Conservation (phyloP, 2,329 filamentous ascomycete genomes). For the Mariannaea elegans region DNA sequence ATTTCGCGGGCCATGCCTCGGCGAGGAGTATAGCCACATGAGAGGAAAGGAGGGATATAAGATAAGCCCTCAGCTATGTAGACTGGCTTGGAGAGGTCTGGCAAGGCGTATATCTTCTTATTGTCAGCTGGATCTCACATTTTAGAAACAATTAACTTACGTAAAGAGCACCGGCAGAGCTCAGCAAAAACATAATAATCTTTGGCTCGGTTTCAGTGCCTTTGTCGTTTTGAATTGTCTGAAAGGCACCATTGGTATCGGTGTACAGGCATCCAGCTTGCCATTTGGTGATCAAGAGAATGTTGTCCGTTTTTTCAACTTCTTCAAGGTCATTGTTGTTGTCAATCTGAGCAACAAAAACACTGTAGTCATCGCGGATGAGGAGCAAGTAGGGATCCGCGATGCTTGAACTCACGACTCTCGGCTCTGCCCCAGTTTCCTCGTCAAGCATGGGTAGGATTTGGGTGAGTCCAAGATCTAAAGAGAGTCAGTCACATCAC, state of each 20-base stretch:
- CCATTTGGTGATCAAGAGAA: constrained; percentile 74
- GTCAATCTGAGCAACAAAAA: constrained; percentile 82
- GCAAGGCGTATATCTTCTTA: constrained; percentile 77
- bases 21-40: constrained; percentile 73
- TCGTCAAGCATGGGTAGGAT: constrained; percentile 95
- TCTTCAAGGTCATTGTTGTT: constrained; percentile 84
- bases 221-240: constrained; percentile 51
- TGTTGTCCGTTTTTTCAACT: constrained; percentile 69
- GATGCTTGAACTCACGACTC: constrained; percentile 83
- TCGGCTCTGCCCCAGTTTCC: constrained; percentile 82
- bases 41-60: constrained; percentile 80
- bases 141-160: constrained; percentile 58
- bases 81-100: constrained; percentile 74
- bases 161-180: constrained; percentile 75
- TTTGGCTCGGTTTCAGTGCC: constrained; percentile 54
- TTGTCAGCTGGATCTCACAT: constrained; percentile 6
- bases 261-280: constrained; percentile 83
- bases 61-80: constrained; percentile 81
- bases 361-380: constrained; percentile 82
- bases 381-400: constrained; percentile 87
- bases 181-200: constrained; percentile 80
- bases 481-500: constrained; percentile 26
- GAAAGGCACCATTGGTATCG: constrained; percentile 68
- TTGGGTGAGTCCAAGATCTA: constrained; percentile 86
- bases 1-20: constrained; percentile 77